Conservation (phyloP, 2,329 filamentous ascomycete species). For the Rachicladosporium sp. region DNA sequence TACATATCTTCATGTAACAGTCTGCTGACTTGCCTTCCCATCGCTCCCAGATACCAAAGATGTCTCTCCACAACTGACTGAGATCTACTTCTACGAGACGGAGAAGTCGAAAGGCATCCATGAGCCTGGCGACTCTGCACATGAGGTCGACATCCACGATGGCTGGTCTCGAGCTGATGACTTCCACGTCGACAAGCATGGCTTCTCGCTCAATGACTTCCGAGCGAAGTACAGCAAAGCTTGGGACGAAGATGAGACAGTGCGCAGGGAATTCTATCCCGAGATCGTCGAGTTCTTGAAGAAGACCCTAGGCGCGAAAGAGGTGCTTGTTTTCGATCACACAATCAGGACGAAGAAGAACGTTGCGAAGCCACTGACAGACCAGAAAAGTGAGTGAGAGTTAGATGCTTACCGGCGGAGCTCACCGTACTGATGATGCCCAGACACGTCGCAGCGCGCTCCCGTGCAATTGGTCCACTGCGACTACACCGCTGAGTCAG, state of each 20-base stretch:
- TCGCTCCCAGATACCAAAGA: conserved; percentile 36
- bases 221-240: conserved; percentile 13
- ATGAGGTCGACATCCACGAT: conserved; percentile 29
- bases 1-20: no score
- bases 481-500: conserved; percentile 37
- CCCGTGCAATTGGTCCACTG: conserved; percentile 41
- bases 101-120: conserved; percentile 29
- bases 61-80: conserved; percentile 26
- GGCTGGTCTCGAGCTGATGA: conserved; percentile 31
- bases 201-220: conserved; percentile 34
- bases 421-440: neutral
- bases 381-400: conserved; percentile 15
- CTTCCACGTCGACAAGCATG: conserved; percentile 35
- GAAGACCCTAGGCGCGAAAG: conserved; percentile 30
- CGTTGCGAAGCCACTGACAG: conserved; percentile 22
- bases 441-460: conserved; percentile 25
- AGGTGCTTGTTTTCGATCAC: conserved; percentile 39
- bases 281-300: conserved; percentile 37
- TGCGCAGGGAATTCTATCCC: conserved; percentile 32
- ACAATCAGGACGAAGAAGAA: conserved; percentile 32
- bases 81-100: conserved; percentile 32
- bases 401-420: neutral
- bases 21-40: no score
- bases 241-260: conserved; percentile 31
- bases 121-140: conserved; percentile 27